phyloP scores from a whole-genome alignment of 2,329 filamentous ascomycete genomes.

The Cladosporium sphaerospermum region DNA sequence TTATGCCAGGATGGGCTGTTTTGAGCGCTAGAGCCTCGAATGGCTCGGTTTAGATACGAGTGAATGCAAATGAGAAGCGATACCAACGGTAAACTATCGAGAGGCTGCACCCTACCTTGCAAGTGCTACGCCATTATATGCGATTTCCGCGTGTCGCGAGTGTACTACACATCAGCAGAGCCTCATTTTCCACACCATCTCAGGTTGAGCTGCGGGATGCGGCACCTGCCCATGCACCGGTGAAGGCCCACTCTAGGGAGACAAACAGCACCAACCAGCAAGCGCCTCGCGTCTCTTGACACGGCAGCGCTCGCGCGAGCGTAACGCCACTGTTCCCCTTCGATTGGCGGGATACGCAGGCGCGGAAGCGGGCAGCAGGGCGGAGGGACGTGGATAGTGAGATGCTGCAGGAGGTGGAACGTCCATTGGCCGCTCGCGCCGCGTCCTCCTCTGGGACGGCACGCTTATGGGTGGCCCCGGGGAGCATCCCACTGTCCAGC shows the following conservation, averaged over 20 bases:
- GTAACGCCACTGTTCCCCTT: background rate
- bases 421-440: background rate
- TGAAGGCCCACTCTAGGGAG: background rate
- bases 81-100: background rate
- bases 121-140: constrained; percentile 7
- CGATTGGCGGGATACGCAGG: background rate
- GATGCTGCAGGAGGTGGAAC: background rate
- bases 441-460: background rate
- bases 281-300: background rate
- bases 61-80: background rate
- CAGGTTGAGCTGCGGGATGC: background rate
- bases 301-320: background rate
- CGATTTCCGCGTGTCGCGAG: background rate
- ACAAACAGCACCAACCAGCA: background rate
- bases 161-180: background rate
- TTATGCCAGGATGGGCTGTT: background rate
- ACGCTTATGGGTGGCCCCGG: background rate
- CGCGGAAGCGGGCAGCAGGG: background rate
- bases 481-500: background rate
- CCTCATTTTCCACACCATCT: background rate
- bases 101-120: constrained; percentile 1
- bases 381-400: background rate
- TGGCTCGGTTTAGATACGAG: background rate
- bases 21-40: background rate
- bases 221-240: background rate